Evolutionary conservation across 23 red algal species (phyloP).

Genomic region (Chondrus crispus): DNA sequence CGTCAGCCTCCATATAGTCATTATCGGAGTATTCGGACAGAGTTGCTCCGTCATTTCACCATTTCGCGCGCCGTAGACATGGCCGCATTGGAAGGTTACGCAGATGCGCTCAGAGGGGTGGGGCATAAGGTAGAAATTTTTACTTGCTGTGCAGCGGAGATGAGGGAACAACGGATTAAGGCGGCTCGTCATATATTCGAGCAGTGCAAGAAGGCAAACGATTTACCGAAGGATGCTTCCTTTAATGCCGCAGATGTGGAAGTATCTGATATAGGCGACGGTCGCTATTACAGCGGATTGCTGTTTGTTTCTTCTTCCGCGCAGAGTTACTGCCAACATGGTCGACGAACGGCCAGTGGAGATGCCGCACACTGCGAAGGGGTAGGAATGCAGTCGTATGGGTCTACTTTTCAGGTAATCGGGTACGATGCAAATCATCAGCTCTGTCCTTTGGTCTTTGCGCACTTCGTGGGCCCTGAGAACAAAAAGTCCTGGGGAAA

Average conservation of each 20-base stretch:
- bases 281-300: conserved; percentile 9
- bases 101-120: neutral
- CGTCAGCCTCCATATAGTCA: conserved; percentile 3
- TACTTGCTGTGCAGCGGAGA: neutral
- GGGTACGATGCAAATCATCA: conserved; percentile 23
- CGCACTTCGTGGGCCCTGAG: conserved; percentile 20
- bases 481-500: neutral
- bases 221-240: neutral
- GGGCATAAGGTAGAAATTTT: neutral
- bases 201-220: conserved; percentile 25
- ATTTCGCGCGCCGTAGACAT: neutral
- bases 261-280: neutral
- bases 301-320: conserved; percentile 19
- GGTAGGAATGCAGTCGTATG: conserved; percentile 23
- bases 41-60: neutral
- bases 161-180: neutral
- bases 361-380: conserved; percentile 42
- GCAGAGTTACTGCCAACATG: neutral
- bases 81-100: conserved; percentile 10
- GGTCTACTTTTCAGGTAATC: conserved; percentile 36
- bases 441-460: conserved; percentile 11
- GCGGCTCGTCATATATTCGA: conserved; percentile 30
- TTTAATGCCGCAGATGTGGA: neutral
- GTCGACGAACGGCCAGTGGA: neutral
- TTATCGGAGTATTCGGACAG: neutral